Conservation (phyloP, 2,329 filamentous ascomycete genomes). For the Trichoderma gracile region DNA sequence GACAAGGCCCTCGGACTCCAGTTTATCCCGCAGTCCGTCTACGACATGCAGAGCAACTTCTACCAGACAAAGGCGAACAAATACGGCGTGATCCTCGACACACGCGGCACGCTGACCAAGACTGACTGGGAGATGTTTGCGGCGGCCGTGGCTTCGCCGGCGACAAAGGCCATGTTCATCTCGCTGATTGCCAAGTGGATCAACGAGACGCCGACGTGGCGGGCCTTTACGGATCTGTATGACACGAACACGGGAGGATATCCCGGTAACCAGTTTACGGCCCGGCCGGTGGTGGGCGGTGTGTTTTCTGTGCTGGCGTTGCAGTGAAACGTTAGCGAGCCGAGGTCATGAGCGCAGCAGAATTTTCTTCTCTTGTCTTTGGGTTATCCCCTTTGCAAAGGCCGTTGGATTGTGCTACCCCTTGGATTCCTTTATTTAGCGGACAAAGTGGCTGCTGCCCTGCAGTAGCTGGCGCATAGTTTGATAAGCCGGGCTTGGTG, state of each 20-base stretch:
- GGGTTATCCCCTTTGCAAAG: background rate
- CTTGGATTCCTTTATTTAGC: background rate
- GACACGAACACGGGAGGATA: slow-evolving; percentile 69
- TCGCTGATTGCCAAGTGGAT: slow-evolving; percentile 71
- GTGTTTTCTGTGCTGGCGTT: slow-evolving; percentile 78
- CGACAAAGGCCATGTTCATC: slow-evolving; percentile 66
- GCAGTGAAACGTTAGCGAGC: slow-evolving; percentile 16
- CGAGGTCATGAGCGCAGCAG: slow-evolving; percentile 13
- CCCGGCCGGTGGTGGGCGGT: slow-evolving; percentile 76
- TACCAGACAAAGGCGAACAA: slow-evolving; percentile 70
- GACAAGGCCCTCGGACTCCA: slow-evolving; percentile 77
- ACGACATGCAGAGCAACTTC: slow-evolving; percentile 75
- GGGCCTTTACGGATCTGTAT: slow-evolving; percentile 76
- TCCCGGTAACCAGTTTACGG: slow-evolving; percentile 66
- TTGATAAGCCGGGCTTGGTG: background rate
- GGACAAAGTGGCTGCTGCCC: background rate
- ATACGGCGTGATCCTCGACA: slow-evolving; percentile 82
- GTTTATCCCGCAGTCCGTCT: slow-evolving; percentile 72
- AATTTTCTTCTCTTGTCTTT: background rate
- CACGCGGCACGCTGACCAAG: slow-evolving; percentile 79
- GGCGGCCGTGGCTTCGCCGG: slow-evolving; percentile 67
- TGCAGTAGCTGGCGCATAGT: background rate
- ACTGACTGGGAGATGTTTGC: slow-evolving; percentile 85
- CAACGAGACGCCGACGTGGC: slow-evolving; percentile 68
- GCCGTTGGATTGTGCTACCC: background rate